phyloP scores from a whole-genome alignment of 805 yeast genomes.

The Ogataea trehalophila region DNA sequence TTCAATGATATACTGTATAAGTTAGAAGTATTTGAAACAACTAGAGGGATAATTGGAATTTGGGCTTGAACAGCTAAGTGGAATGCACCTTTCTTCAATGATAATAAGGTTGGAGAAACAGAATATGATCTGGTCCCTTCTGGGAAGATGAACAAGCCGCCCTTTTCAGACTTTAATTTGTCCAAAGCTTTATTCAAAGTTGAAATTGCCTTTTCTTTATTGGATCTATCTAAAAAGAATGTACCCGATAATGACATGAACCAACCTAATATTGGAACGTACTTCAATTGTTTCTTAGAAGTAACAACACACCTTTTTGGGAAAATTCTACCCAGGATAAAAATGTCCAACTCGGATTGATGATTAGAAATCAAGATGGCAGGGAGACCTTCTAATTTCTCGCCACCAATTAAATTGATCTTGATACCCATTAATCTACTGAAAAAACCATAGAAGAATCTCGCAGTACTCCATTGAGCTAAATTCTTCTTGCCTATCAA shows the following conservation, averaged over 20 bases:
- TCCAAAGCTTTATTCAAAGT: constrained; percentile 69
- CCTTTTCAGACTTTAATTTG: constrained; percentile 54
- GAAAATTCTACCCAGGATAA: constrained; percentile 76
- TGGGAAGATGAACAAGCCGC: constrained; percentile 87
- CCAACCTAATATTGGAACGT: constrained; percentile 93
- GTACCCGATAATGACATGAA: constrained; percentile 91
- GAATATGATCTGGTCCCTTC: constrained; percentile 94
- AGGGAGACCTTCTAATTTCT: constrained; percentile 55
- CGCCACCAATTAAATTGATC: constrained; percentile 64
- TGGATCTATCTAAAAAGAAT: constrained; percentile 80
- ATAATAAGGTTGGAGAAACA: constrained; percentile 61
- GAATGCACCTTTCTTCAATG: constrained; percentile 97
- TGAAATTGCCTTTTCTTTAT: constrained; percentile 66
- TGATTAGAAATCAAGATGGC: constrained; percentile 84
- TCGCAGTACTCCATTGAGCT: constrained; percentile 86
- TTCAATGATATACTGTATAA: constrained; percentile 56
- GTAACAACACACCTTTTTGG: constrained; percentile 90
- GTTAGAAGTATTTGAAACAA: constrained; percentile 79
- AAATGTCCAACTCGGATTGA: constrained; percentile 83
- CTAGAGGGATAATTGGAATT: constrained; percentile 85
- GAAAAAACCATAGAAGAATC: constrained; percentile 65
- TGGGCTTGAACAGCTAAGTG: constrained; percentile 92
- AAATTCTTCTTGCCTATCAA: constrained; percentile 70
- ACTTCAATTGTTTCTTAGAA: constrained; percentile 79
- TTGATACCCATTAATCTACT: constrained; percentile 62